phyloP scores from a whole-genome alignment of 192 early-diverging fungal genomes.

The Coemansia asiatica region DNA sequence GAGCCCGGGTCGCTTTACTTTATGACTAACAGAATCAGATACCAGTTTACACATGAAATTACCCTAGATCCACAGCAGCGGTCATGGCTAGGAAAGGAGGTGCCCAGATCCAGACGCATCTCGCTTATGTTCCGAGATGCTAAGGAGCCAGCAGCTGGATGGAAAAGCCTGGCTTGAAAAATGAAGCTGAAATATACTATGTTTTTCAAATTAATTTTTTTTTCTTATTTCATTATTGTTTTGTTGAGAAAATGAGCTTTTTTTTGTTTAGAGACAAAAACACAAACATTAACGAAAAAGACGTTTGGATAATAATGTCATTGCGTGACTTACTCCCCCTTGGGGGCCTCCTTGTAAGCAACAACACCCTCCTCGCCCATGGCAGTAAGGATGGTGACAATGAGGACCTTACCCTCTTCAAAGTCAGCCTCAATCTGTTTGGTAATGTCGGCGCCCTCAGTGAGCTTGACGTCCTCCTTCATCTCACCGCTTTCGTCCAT shows the following conservation, averaged over 20 bases:
- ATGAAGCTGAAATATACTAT: background rate
- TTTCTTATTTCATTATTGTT: background rate
- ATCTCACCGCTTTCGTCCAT: slow-evolving; percentile 73
- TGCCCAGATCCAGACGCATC: slow-evolving; percentile 65
- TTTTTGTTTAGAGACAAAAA: background rate
- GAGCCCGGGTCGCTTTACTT: slow-evolving; percentile 70
- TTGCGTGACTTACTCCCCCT: background rate
- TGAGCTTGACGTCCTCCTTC: slow-evolving; percentile 97
- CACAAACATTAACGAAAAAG: background rate
- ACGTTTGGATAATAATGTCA: too few relatives aligned
- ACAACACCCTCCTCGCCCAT: slow-evolving; percentile 94
- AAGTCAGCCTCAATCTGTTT: slow-evolving; percentile 72
- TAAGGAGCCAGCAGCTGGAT: slow-evolving; percentile 39
- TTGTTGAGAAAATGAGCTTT: background rate
- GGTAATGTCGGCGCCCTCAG: slow-evolving; percentile 75
- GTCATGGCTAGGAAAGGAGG: slow-evolving; percentile 53
- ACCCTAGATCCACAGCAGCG: slow-evolving; percentile 55
- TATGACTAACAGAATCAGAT: slow-evolving; percentile 68
- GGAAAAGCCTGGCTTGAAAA: slow-evolving; percentile 29
- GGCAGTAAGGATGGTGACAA: slow-evolving; percentile 81
- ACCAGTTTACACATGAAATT: slow-evolving; percentile 80
- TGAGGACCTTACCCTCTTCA: slow-evolving; percentile 74
- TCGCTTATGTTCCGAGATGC: slow-evolving; percentile 73
- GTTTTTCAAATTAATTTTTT: background rate
- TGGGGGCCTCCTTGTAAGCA: slow-evolving; percentile 64